A percentile compares a stretch with the other conserved stretches of the same genome.
These are phyloP conservation scores for Crithidia fasciculata DNA, from an alignment of 208 protist species.

Conservation along the genomic window DNA sequence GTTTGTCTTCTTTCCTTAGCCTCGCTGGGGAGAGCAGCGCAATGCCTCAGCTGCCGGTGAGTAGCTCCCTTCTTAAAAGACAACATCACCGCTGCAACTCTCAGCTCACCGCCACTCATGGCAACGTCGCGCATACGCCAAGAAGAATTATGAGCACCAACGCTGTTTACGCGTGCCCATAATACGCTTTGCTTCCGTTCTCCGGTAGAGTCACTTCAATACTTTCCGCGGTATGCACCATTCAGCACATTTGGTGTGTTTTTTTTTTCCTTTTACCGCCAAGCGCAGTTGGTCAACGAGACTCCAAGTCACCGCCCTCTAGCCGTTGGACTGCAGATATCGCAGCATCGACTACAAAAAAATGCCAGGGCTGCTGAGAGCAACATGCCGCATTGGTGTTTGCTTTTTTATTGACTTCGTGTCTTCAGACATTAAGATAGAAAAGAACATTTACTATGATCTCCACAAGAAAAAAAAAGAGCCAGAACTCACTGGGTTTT, in stretches of 20 bases:
- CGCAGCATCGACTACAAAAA: not conserved
- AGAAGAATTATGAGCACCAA: too few relatives aligned
- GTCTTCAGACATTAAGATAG: not conserved
- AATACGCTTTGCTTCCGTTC: too few relatives aligned
- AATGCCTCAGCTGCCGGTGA: too few relatives aligned
- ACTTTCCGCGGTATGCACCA: not conserved
- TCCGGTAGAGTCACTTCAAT: not conserved
- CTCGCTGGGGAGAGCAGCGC: not conserved
- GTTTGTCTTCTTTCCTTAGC: not conserved
- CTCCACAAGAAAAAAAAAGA: conserved; percentile 7
- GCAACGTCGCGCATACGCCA: too few relatives aligned
- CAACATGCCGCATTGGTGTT: not conserved
- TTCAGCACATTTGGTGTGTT: not conserved
- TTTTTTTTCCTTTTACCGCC: not conserved
- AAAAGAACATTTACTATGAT: conserved; percentile 5
- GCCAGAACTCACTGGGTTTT: not conserved
- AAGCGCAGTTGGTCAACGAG: not conserved
- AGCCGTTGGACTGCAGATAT: not conserved
- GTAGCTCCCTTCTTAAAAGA: too few relatives aligned
- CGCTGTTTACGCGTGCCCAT: too few relatives aligned
- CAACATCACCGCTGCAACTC: too few relatives aligned
- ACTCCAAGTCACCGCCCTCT: not conserved
- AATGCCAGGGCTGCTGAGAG: not conserved
- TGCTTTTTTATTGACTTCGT: not conserved
- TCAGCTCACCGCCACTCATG: too few relatives aligned